Percentiles rank a stretch among this genome's conserved stretches.
Evolutionary conservation across 371 early-diverging fungal species (phyloP).

Genomic region (Zychaea mexicana): DNA sequence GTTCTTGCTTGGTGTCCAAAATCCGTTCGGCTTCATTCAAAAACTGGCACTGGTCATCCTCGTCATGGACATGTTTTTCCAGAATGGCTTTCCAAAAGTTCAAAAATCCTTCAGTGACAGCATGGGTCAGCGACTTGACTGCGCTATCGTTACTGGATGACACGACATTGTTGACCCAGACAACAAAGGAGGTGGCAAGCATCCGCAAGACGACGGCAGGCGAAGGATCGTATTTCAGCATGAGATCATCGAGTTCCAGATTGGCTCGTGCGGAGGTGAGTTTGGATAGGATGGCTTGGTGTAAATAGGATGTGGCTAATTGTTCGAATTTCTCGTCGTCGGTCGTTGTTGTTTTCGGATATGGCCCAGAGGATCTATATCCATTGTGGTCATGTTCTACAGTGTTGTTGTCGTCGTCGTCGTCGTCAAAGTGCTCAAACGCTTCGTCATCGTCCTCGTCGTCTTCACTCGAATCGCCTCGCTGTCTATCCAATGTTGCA

Average conservation of each 20-base stretch:
- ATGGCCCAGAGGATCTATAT: not conserved
- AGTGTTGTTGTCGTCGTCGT: conserved; percentile 22
- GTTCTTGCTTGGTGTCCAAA: not conserved
- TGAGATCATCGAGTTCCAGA: conserved; percentile 58
- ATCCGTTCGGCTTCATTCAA: conserved; percentile 31
- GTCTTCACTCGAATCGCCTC: not conserved
- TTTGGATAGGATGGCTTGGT: conserved; percentile 56
- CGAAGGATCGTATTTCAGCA: conserved; percentile 59
- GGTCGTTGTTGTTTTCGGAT: not conserved
- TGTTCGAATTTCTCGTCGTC: conserved; percentile 41
- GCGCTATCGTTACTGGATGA: conserved; percentile 12
- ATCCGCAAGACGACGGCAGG: conserved; percentile 37
- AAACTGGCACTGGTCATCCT: conserved; percentile 30
- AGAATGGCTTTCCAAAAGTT: conserved; percentile 47
- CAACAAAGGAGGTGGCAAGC: conserved; percentile 40
- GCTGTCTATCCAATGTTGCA: not conserved
- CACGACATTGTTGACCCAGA: conserved; percentile 33
- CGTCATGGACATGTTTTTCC: conserved; percentile 29
- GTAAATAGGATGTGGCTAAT: conserved; percentile 52
- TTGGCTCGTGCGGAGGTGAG: conserved; percentile 58
- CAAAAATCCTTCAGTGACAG: conserved; percentile 33
- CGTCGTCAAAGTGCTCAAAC: conserved; percentile 12
- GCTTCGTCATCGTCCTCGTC: conserved; percentile 18
- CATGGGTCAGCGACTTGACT: conserved; percentile 10
- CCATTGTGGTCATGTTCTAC: conserved; percentile 22